Evolutionary conservation across 2,329 filamentous ascomycete genomes (phyloP), one percentile per base, ranked within the genome.

Genomic region (Scedosporium aurantiacum): DNA sequence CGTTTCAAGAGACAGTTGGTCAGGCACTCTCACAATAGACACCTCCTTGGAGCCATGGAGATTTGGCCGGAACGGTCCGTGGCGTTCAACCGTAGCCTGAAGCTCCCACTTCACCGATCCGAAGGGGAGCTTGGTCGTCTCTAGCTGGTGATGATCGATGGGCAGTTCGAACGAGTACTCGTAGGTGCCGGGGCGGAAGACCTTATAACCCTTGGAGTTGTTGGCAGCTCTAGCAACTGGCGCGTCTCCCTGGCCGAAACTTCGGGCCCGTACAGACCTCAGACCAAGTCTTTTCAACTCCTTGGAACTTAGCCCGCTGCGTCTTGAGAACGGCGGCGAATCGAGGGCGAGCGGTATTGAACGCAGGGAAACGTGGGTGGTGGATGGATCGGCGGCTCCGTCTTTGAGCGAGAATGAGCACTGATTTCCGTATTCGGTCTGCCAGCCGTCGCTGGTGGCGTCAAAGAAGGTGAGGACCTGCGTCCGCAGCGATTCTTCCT

Each of bases 381-480:
- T 70, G 55, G 71, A 72, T 18, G 70, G 69, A 61, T 70, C 73
- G 25, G 76, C 72, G 8, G 72, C 66, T 54, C 66, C 68, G 47
- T 68, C 67, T 64, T 77, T 80, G 40, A 82, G 72, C 2, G 71
- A 73, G 69, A 81, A 86, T 4, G 75, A 81, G 74, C 84, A 87
- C 65, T 83, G 79, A 65, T 84, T 84, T n/a, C 84, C 84, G 67
- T 81, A 87, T 57, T 83, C 80, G 18, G 78, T 79, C 67, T 84
- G 81, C 78, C 82, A 83, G 3, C 78, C 77, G 61, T 83, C 79
- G 64, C 85, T 82, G 69, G 82, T 77, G 57, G 89, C 88, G 68
- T 97, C 95, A 79, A 97, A 99, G 71, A 97, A 97, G 0, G 88
- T 93, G 74, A 91, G 86, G 18, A 86, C 93, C 69, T 97, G 92